Conservation (phyloP, 441 rosid species). For the Arabidopsis hybrid region DNA sequence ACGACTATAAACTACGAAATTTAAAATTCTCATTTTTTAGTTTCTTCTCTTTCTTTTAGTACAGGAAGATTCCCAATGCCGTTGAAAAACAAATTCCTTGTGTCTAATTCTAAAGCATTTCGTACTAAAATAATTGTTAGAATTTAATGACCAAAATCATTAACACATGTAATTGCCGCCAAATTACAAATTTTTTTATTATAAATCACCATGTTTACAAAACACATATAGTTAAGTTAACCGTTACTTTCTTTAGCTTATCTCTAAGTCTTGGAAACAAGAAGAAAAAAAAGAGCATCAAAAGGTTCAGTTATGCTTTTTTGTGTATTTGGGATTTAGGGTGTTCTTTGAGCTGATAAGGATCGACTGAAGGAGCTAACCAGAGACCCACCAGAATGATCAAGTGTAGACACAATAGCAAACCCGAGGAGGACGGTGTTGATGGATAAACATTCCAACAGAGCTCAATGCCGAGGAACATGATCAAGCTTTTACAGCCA, state of each 20-base stretch:
- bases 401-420: slow-evolving; percentile 67
- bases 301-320: slow-evolving; percentile 49
- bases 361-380: slow-evolving; percentile 62
- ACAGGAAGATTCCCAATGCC: slow-evolving; percentile 33
- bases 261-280: slow-evolving; percentile 23
- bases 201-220: slow-evolving; percentile 6
- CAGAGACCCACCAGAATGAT: slow-evolving; percentile 74
- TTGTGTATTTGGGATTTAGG: slow-evolving; percentile 40
- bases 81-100: slow-evolving; percentile 14
- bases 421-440: slow-evolving; percentile 63
- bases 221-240: not conserved
- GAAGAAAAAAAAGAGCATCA: not conserved
- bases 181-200: not conserved
- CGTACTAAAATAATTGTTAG: not conserved
- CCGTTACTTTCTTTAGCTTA: not conserved
- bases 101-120: slow-evolving; percentile 48
- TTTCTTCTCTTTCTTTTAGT: slow-evolving; percentile 16
- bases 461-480: slow-evolving; percentile 72
- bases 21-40: not conserved
- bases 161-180: too few species aligned
- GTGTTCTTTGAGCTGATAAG: slow-evolving; percentile 51
- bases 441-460: slow-evolving; percentile 98
- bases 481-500: slow-evolving; percentile 54
- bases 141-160: not conserved
- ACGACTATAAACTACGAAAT: slow-evolving; percentile 15